phyloP scores from a whole-genome alignment of 1,284 basidiomycete species.

The Pseudozyma tsukubaensis region DNA sequence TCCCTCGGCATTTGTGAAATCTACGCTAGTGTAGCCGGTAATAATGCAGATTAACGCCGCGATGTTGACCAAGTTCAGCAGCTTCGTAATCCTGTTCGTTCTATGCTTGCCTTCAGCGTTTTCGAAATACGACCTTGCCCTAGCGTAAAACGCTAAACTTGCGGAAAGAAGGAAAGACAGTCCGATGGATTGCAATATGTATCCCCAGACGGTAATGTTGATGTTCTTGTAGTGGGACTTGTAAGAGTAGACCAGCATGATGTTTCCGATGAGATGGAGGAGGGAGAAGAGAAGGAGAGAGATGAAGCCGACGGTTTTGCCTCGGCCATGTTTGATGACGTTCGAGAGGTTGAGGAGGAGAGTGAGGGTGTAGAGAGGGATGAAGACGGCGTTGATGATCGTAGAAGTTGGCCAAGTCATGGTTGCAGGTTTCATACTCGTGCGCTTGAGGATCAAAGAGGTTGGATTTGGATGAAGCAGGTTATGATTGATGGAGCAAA shows the following conservation, averaged over 20 bases:
- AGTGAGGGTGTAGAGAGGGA: constrained; percentile 39
- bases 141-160: constrained; percentile 20
- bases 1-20: constrained; percentile 9
- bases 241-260: constrained; percentile 23
- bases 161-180: constrained; percentile 25
- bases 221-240: constrained; percentile 8
- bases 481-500: neutral
- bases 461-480: neutral
- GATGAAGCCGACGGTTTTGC: constrained; percentile 23
- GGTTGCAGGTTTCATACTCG: neutral
- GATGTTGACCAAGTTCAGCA: constrained; percentile 33
- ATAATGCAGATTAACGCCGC: constrained; percentile 31
- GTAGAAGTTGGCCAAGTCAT: constrained; percentile 35
- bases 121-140: neutral
- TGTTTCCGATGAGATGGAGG: constrained; percentile 27
- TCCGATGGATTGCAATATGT: constrained; percentile 27
- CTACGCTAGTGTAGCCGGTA: constrained; percentile 15
- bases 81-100: neutral
- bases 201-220: constrained; percentile 11
- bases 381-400: constrained; percentile 40
- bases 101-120: neutral
- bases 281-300: constrained; percentile 31
- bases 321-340: constrained; percentile 25
- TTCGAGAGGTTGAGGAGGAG: constrained; percentile 17
- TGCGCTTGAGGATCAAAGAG: neutral